Base-by-base conservation (phyloP, 768 basidiomycete genomes). In the Rhodotorula graminis region DNA sequence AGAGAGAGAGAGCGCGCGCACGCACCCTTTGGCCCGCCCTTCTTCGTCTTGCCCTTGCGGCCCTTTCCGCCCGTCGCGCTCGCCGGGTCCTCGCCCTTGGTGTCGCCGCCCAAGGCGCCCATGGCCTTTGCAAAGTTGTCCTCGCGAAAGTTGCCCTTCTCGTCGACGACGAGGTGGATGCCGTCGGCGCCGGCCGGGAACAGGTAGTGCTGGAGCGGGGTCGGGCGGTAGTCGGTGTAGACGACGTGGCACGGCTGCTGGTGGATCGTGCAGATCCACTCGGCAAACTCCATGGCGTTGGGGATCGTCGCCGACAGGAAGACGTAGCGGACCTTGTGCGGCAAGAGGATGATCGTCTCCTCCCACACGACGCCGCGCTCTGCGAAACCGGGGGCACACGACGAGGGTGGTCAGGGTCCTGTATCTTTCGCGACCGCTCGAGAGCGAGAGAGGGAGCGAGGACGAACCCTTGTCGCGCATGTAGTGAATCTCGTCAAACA, bases 351-450 rank as follows among this genome's bases (percentile, higher is more conserved):
- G 79, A 98, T 96, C 1, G 93, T 94, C 81, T 96, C 94, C 82
- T 99, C 95, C 96, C 96, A 98, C 40, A 99, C 96, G 29, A 99
- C 96, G 76, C 96, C 96, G 76, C 96, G 91, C 80, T 99, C 96
- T 84, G 74, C 42, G 27, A 2, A 42, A 9, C 25, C n/a, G 27
- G 2, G 14, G n/a, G n/a, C n/a, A n/a, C n/a, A n/a, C 29, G 15
- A 27, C 27, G 12, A 29, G 53, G 11, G 14, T 25, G 9, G 37
- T 37, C 5, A 37, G 37, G 37, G 37, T n/a, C n/a, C n/a, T n/a
- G n/a, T n/a, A n/a, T n/a, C n/a, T n/a, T n/a, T n/a, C n/a, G n/a
- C n/a, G n/a, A n/a, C n/a, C n/a, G n/a, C n/a, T n/a, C n/a, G n/a
- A n/a, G 31, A 55, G 15, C 19, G 21, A 50, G 40, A 53, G 55